These are phyloP conservation scores for Conticribra weissflogii DNA, from an alignment of 108 stramenopile genomes.

Conservation along the genomic window DNA sequence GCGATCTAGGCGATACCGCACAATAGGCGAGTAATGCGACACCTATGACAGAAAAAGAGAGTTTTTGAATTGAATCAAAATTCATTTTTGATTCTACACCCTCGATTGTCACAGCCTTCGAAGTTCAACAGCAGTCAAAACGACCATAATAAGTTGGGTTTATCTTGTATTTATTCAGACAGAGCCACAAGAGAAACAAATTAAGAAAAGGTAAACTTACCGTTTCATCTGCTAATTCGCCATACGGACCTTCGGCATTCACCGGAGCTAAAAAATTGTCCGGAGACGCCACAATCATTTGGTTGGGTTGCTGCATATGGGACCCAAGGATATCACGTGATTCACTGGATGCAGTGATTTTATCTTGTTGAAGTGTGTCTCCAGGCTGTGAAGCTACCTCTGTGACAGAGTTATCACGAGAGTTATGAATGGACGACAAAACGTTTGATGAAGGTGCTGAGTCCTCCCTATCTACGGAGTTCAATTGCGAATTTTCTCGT, in stretches of 20 bases:
- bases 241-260: slow-evolving; percentile 29
- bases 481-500: background rate
- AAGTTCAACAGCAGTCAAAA: background rate
- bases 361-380: too few species aligned
- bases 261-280: slow-evolving; percentile 5
- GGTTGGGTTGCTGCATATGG: background rate
- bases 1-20: slow-evolving; percentile 75
- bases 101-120: slow-evolving; percentile 33
- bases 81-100: slow-evolving; percentile 45
- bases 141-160: too few species aligned
- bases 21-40: slow-evolving; percentile 59
- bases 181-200: background rate
- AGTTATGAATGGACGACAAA: background rate
- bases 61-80: slow-evolving; percentile 73
- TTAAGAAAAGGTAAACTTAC: slow-evolving; percentile 10
- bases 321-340: too few species aligned
- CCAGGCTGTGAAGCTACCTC: background rate
- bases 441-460: background rate
- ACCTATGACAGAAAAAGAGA: slow-evolving; percentile 46
- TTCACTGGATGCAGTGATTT: too few species aligned
- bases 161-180: background rate
- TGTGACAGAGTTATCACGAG: background rate
- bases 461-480: background rate
- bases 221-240: slow-evolving; percentile 32
- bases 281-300: slow-evolving; percentile 7